Base-by-base conservation (phyloP, 169 alveolate species). In the Plasmodium ovale region DNA sequence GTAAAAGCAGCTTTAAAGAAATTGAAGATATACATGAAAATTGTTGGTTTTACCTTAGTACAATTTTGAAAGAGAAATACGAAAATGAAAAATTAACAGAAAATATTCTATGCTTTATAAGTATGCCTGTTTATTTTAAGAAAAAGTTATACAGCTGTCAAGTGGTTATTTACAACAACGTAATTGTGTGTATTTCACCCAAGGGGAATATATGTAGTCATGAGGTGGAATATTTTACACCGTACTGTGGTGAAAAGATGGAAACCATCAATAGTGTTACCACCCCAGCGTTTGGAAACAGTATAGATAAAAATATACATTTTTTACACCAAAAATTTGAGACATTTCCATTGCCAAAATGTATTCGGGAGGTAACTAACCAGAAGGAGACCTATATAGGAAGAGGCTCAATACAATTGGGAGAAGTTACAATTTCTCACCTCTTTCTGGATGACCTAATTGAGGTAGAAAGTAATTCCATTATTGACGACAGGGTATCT, bases 381-480 rank as follows among this genome's bases (percentile, higher is more conserved):
- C 91, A 85, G 37, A 85, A 37, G n/a, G 87, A 85, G 23, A 85
- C 91, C 29, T 85, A 85, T 51, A 49, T 85, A 23, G 91, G 91
- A 21, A 85, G 33, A 7, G 85, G 64, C 16, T 14, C 56, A 10
- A 39, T 85, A 53, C 47, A 51, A 19, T 5, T 58, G 2, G 69
- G 56, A 0, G 39, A 29, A 0, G 0, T 69, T 10, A 3, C 16
- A n/a, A 58, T 85, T 35, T 65, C 68, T 0, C 87, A 85, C 42
- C 7, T 44, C 0, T 85, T 85, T 31, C 56, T 85, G 37, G 87
- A 85, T 58, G 91, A 85, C 25, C 37, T 79, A 70, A 65, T 79
- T 9, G 31, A 53, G 12, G 54, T 65, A 7, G 84, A 79, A 47
- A 64, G 58, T 19, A 42, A 37, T 16, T 16, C 25, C 3, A 21